These are phyloP conservation scores for Byssoonygena ceratinophila DNA, from an alignment of 2,329 filamentous ascomycete species.

Conservation along the genomic window DNA sequence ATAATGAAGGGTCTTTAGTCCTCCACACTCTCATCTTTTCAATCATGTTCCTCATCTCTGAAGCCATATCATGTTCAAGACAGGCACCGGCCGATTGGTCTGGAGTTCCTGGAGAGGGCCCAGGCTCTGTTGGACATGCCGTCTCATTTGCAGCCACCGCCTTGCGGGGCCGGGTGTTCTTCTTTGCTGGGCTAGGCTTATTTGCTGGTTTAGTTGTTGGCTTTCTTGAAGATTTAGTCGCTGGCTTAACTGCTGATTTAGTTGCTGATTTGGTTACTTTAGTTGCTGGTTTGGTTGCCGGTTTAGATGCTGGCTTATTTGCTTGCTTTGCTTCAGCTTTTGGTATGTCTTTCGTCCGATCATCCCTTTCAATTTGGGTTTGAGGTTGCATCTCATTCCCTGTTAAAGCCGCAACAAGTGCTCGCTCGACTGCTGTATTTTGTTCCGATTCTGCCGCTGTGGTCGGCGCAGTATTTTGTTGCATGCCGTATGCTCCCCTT, in stretches of 20 bases:
- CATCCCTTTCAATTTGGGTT: background rate
- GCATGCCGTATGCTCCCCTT: slow-evolving; percentile 4
- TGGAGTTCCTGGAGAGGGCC: background rate
- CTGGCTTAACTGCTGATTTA: background rate
- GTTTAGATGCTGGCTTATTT: too few relatives aligned
- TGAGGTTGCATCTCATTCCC: background rate
- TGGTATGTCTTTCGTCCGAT: background rate
- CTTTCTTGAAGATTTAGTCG: background rate
- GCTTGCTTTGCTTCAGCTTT: background rate
- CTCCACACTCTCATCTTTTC: slow-evolving; percentile 50
- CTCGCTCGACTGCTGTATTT: slow-evolving; percentile 1
- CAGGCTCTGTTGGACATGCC: background rate
- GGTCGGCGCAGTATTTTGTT: background rate
- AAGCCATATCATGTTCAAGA: slow-evolving; percentile 33
- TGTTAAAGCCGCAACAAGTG: background rate
- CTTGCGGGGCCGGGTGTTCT: slow-evolving; percentile 7
- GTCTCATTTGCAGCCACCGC: background rate
- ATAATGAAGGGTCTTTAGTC: slow-evolving; percentile 43
- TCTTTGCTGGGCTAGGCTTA: background rate
- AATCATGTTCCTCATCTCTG: slow-evolving; percentile 46
- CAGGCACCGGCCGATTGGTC: background rate
- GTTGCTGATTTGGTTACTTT: too few relatives aligned
- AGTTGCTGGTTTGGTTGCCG: too few relatives aligned
- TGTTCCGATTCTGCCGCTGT: slow-evolving; percentile 6
- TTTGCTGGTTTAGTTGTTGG: background rate